These are phyloP conservation scores for Infundibulicybe gibba DNA, from an alignment of 768 basidiomycete genomes.

Conservation along the genomic window DNA sequence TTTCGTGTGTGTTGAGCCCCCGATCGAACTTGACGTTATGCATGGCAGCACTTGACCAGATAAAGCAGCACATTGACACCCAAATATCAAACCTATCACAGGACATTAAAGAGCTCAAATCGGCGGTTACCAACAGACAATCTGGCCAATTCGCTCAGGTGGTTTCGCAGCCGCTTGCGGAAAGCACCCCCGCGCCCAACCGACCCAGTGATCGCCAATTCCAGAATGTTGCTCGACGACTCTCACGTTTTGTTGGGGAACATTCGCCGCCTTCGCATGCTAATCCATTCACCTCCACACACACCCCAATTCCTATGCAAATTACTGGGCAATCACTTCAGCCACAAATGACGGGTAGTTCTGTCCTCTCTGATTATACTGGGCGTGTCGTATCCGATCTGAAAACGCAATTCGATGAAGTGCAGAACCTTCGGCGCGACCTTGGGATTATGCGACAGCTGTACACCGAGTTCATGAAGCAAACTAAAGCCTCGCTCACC, in stretches of 20 bases:
- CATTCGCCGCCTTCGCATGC: constrained; percentile 10
- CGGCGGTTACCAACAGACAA: constrained; percentile 49
- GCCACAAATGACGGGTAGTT: constrained; percentile 74
- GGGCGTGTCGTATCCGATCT: constrained; percentile 75
- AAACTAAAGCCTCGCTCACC: constrained; percentile 83
- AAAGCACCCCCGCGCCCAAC: constrained; percentile 59
- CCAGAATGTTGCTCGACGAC: constrained; percentile 64
- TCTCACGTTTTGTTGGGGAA: constrained; percentile 68
- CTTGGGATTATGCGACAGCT: constrained; percentile 92
- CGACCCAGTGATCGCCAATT: constrained; percentile 79
- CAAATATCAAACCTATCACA: constrained; percentile 83
- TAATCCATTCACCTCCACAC: constrained; percentile 17
- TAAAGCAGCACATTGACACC: constrained; percentile 95
- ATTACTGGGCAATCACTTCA: constrained; percentile 67
- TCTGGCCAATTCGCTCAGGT: constrained; percentile 49
- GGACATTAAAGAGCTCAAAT: constrained; percentile 87
- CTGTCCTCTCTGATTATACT: constrained; percentile 69
- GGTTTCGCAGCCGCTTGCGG: constrained; percentile 52
- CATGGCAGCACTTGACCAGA: constrained; percentile 86
- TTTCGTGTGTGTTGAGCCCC: constrained; percentile 1
- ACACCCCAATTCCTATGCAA: constrained; percentile 44
- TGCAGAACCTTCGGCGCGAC: constrained; percentile 91
- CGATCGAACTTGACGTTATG: constrained; percentile 4
- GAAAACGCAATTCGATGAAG: constrained; percentile 91
- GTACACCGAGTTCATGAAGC: constrained; percentile 90